Conservation (phyloP, 371 early-diverging fungal species). For the Apophysomyces elegans region DNA sequence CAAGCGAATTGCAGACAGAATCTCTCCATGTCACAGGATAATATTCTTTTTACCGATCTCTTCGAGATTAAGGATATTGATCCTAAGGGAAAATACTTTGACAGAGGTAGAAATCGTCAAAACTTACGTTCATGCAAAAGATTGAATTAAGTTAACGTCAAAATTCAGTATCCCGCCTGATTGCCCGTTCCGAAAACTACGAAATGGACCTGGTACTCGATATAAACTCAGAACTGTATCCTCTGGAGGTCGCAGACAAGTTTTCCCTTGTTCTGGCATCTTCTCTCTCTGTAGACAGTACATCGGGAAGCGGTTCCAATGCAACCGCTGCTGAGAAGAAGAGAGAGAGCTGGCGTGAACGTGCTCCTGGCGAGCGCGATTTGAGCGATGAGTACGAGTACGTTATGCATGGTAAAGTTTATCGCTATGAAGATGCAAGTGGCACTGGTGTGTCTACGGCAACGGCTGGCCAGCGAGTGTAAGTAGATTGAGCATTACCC, state of each 20-base stretch:
- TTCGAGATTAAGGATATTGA: constrained; percentile 90
- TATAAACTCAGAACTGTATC: constrained; percentile 92
- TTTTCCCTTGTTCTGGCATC: constrained; percentile 83
- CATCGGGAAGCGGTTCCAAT: constrained; percentile 24
- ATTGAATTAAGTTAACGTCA: background rate
- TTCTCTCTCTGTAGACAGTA: constrained; percentile 59
- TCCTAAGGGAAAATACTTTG: constrained; percentile 92
- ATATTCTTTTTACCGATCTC: constrained; percentile 83
- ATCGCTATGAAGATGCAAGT: constrained; percentile 88
- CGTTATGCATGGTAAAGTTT: constrained; percentile 97
- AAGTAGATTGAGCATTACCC: constrained; percentile 38
- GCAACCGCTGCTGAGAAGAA: constrained; percentile 44
- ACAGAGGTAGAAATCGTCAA: constrained; percentile 66
- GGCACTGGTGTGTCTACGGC: constrained; percentile 28
- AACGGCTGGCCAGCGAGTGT: constrained; percentile 66
- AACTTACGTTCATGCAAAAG: background rate
- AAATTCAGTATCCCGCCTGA: constrained; percentile 82
- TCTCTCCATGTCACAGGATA: constrained; percentile 40
- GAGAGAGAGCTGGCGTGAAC: constrained; percentile 66
- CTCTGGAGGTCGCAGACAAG: constrained; percentile 82
- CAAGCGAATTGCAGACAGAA: background rate
- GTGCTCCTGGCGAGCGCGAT: constrained; percentile 69
- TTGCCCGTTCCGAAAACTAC: constrained; percentile 84
- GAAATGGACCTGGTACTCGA: constrained; percentile 92
- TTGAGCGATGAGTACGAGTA: constrained; percentile 96